Conservation (phyloP, 352 stramenopile species). For the Phytophthora rubi region DNA sequence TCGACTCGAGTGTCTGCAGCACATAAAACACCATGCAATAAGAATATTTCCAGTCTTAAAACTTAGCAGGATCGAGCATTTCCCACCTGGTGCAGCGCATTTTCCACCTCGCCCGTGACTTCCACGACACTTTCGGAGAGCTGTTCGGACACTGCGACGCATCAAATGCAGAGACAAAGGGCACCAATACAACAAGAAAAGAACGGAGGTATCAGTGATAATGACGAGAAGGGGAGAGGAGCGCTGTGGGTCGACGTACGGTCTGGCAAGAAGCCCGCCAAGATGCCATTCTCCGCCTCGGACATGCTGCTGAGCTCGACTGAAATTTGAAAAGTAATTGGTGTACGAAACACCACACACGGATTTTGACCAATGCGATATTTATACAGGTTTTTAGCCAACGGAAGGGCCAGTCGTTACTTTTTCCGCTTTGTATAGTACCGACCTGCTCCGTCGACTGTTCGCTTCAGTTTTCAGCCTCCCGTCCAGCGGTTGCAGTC, state of each 20-base stretch:
- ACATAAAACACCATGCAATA: background rate
- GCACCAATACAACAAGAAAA: slow-evolving; percentile 1
- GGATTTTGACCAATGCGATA: slow-evolving; percentile 7
- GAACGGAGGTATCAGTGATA: background rate
- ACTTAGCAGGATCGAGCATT: background rate
- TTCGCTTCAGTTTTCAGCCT: slow-evolving; percentile 20
- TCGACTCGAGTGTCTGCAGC: slow-evolving; percentile 49
- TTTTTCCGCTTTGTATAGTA: slow-evolving; percentile 15
- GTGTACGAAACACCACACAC: slow-evolving; percentile 12
- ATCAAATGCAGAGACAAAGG: background rate
- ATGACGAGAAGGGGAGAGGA: background rate
- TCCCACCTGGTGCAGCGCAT: slow-evolving; percentile 65
- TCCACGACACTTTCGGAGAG: slow-evolving; percentile 56
- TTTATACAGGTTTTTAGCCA: slow-evolving; percentile 14
- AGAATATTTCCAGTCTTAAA: background rate
- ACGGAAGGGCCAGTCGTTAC: slow-evolving; percentile 3
- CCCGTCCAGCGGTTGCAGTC: slow-evolving; percentile 16
- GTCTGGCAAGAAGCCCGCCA: slow-evolving; percentile 62
- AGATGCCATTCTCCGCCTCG: slow-evolving; percentile 41
- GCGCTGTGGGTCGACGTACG: slow-evolving; percentile 35
- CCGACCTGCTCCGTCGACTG: slow-evolving; percentile 9
- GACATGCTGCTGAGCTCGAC: slow-evolving; percentile 20
- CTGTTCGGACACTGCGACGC: slow-evolving; percentile 45
- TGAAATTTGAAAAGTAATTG: slow-evolving; percentile 23
- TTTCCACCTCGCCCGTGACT: slow-evolving; percentile 72